phyloP scores from a whole-genome alignment of 306 rosid species.

The Hippophae gyantsensis region DNA sequence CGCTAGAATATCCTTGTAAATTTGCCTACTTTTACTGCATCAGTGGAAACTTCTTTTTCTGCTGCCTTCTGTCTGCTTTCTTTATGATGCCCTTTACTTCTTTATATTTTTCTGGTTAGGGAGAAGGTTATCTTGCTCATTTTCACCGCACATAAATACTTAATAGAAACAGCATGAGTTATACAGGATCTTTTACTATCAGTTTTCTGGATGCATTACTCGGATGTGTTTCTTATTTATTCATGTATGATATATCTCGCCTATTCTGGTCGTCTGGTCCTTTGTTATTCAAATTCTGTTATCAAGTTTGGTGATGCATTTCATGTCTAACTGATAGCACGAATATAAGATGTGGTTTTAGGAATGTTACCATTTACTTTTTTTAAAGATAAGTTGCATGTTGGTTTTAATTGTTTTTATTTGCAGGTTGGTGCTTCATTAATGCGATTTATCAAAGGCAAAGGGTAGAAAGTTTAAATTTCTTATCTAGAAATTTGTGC shows the following conservation, averaged over 20 bases:
- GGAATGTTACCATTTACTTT: slow-evolving; percentile 4
- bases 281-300: too few species aligned
- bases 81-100: neutral
- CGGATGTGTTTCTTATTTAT: too few species aligned
- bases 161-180: too few species aligned
- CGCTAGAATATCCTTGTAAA: neutral
- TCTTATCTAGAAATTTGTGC: slow-evolving; percentile 7
- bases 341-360: neutral
- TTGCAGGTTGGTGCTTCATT: slow-evolving; percentile 83
- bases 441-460: slow-evolving; percentile 67
- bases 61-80: neutral
- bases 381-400: neutral
- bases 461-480: slow-evolving; percentile 40
- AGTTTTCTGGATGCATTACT: too few species aligned
- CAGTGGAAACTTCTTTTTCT: neutral
- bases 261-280: too few species aligned
- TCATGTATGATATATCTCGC: too few species aligned
- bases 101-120: neutral
- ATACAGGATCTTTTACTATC: too few species aligned
- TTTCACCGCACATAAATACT: too few species aligned
- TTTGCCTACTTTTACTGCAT: neutral
- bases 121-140: too few species aligned
- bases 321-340: neutral
- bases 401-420: slow-evolving; percentile 9
- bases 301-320: too few species aligned